Percentiles rank a stretch among this genome's conserved stretches.
phyloP scores from a whole-genome alignment of 2,329 filamentous ascomycete genomes.

The Cercospora sojina region DNA sequence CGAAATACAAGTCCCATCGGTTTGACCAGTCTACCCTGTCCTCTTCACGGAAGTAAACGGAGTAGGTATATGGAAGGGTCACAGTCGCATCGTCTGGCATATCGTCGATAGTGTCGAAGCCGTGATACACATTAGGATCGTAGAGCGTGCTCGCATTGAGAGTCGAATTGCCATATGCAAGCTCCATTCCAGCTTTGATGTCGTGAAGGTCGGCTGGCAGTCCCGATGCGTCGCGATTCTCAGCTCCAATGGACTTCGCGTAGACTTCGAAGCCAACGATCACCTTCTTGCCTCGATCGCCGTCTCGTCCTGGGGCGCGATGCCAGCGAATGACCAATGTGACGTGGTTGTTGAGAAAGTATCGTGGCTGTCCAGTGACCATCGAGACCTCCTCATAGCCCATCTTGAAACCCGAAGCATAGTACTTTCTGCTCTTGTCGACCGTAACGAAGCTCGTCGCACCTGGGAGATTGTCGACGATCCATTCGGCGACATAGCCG shows the following conservation, averaged over 20 bases:
- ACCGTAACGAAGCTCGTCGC: conserved; percentile 86
- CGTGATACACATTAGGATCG: conserved; percentile 54
- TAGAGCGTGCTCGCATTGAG: conserved; percentile 51
- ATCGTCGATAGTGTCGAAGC: conserved; percentile 53
- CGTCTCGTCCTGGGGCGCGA: conserved; percentile 65
- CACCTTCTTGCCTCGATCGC: conserved; percentile 70
- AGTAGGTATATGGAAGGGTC: conserved; percentile 81
- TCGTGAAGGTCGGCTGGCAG: conserved; percentile 67
- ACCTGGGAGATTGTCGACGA: conserved; percentile 85
- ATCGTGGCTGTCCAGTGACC: conserved; percentile 60
- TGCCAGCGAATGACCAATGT: conserved; percentile 80
- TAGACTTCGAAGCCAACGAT: conserved; percentile 90
- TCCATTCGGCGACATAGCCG: conserved; percentile 89
- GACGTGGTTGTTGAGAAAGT: conserved; percentile 84
- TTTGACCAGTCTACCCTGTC: conserved; percentile 76
- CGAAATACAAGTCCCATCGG: conserved; percentile 87
- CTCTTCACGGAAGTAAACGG: conserved; percentile 85
- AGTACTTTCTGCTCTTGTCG: conserved; percentile 82
- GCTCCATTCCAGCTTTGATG: conserved; percentile 64
- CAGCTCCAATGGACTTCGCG: conserved; percentile 72
- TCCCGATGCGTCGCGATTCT: conserved; percentile 60
- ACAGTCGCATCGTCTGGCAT: conserved; percentile 65
- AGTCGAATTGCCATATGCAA: conserved; percentile 64
- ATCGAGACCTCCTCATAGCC: conserved; percentile 70
- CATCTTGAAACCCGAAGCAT: conserved; percentile 85